These are phyloP conservation scores for Diplodia scrobiculata DNA, from an alignment of 2,329 filamentous ascomycete genomes.

Conservation along the genomic window DNA sequence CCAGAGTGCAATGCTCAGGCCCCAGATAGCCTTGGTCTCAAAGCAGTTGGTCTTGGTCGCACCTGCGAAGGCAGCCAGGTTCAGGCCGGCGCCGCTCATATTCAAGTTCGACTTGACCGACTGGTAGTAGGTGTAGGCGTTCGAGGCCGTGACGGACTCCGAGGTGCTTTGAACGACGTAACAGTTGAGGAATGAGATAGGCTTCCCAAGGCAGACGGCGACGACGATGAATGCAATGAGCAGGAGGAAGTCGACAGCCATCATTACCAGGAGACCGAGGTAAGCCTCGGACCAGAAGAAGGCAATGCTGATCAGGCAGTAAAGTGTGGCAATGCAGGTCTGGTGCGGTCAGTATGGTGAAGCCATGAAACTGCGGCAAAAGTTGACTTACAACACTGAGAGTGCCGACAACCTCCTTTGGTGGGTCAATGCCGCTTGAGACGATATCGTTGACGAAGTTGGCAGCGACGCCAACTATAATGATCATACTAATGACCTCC, in stretches of 20 bases:
- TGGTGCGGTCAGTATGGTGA: conserved; percentile 45
- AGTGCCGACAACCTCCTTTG: conserved; percentile 74
- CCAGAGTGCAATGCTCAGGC: conserved; percentile 76
- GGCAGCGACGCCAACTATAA: conserved; percentile 76
- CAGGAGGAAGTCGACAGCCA: conserved; percentile 66
- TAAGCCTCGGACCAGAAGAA: conserved; percentile 80
- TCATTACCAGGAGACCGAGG: conserved; percentile 72
- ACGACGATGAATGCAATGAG: conserved; percentile 78
- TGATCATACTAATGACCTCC: conserved; percentile 70
- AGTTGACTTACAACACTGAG: conserved; percentile 70
- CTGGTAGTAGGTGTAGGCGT: conserved; percentile 58
- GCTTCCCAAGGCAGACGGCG: conserved; percentile 74
- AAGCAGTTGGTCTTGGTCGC: conserved; percentile 69
- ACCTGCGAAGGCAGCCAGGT: conserved; percentile 60
- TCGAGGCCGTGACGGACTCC: conserved; percentile 41
- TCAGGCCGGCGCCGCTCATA: conserved; percentile 53
- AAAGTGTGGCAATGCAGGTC: conserved; percentile 77
- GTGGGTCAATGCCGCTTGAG: conserved; percentile 63
- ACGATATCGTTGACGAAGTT: conserved; percentile 82
- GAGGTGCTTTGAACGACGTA: conserved; percentile 54
- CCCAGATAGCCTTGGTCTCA: conserved; percentile 87
- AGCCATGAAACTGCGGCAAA: neutral
- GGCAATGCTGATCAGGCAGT: conserved; percentile 68
- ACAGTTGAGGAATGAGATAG: conserved; percentile 77
- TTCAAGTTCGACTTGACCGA: conserved; percentile 57